Evolutionary conservation across 202 grass and related monocot genomes (phyloP), one percentile per base, ranked within the genome.

Genomic region (Schoenoplectus triqueter): DNA sequence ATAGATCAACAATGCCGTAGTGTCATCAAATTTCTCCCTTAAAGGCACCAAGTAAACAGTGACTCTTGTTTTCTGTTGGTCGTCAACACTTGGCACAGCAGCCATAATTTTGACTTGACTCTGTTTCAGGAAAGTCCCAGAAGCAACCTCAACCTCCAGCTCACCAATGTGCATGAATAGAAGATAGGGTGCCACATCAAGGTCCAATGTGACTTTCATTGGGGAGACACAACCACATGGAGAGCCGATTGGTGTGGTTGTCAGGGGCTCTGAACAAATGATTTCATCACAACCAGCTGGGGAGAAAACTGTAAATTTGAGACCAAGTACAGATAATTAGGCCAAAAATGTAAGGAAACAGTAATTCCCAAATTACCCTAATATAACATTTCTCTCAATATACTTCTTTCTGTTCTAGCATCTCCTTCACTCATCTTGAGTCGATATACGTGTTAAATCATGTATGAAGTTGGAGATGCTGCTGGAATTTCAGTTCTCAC

Each of bases 51-150:
- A 94, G 85, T 96, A 95, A 66, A 99, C 88, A 67, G 91, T 91
- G 42, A 96, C 87, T 45, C 88, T 88, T 69, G 96, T 96, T 82
- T 94, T 99, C 61, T 89, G 87, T 80, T 91, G 88, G 89, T 99
- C 89, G 45, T 89, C 67, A 15, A 92, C 71, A 86, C 90, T 92
- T 84, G 88, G 78, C 86, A 92, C 83, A 78, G 96, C 96, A 81
- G 87, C 90, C 91, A 99, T 99, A 85, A 99, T 99, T 85, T 96
- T 99, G 78, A 99, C 92, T 82, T 96, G 96, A 73, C 93, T 99
- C 88, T 94, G 96, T 87, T 96, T 94, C 87, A 96, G 87, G 84
- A 94, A 99, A 49, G 92, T 94, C 8, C 96, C 96, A 73, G 90
- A 88, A 83, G 96, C 93, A 87, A 99, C 86, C 82, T 99, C 93